These are phyloP conservation scores for Remersonia thermophila DNA, from an alignment of 2,329 filamentous ascomycete species.

Conservation along the genomic window DNA sequence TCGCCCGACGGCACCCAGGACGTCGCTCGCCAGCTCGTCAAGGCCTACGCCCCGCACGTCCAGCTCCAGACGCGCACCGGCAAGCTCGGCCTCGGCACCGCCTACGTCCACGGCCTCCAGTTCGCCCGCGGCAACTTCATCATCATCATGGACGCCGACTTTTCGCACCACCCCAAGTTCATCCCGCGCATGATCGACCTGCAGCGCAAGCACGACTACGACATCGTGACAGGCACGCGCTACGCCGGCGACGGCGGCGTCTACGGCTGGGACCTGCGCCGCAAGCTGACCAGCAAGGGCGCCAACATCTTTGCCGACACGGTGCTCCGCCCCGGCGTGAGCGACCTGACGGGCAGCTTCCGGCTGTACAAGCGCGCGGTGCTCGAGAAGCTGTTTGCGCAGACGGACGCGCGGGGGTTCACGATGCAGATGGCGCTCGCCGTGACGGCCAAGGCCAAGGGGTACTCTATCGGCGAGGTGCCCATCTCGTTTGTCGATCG, in stretches of 20 bases:
- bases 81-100: constrained; percentile 93
- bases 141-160: constrained; percentile 99
- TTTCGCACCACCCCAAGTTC: constrained; percentile 98
- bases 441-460: constrained; percentile 93
- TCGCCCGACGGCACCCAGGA: constrained; percentile 91
- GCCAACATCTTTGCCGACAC: constrained; percentile 96
- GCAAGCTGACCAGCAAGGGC: constrained; percentile 71
- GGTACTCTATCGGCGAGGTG: constrained; percentile 84
- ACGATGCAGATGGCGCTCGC: constrained; percentile 99
- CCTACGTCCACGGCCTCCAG: constrained; percentile 88
- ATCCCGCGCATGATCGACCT: constrained; percentile 84
- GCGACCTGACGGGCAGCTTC: constrained; percentile 90
- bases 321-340: constrained; percentile 82
- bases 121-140: constrained; percentile 88
- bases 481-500: constrained; percentile 95
- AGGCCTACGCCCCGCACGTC: constrained; percentile 69
- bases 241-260: constrained; percentile 86
- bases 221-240: constrained; percentile 92
- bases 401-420: constrained; percentile 92
- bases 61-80: constrained; percentile 78
- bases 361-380: constrained; percentile 86
- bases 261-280: constrained; percentile 92
- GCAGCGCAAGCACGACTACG: constrained; percentile 67
- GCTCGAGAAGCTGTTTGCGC: constrained; percentile 77
- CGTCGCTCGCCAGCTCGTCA: constrained; percentile 79